A percentile compares a stretch with the other conserved stretches of the same genome.
Evolutionary conservation across 176 grass and related monocot genomes (phyloP).

Genomic region (Hordeum vulgare): DNA sequence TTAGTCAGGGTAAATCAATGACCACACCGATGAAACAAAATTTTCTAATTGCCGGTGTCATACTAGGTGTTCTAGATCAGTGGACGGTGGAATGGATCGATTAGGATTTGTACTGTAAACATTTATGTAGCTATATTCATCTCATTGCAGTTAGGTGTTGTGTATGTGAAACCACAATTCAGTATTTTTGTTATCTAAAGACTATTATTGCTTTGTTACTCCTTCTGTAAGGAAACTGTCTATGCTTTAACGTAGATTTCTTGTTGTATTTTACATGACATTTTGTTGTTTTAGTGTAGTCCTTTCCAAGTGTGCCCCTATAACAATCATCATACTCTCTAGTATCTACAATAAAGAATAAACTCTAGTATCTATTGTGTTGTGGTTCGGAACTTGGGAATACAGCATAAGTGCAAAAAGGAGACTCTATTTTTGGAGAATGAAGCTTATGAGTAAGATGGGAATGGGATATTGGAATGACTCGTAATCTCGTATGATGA

Average conservation of each 20-base stretch:
- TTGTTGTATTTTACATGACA: not conserved
- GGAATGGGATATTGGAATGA: not conserved
- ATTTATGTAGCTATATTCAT: conserved; percentile 1
- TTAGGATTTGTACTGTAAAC: not conserved
- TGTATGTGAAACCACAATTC: not conserved
- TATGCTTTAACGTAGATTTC: not conserved
- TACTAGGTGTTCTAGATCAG: not conserved
- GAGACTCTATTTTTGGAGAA: not conserved
- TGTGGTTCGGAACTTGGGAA: not conserved
- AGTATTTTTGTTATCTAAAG: not conserved
- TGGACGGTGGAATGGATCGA: not conserved
- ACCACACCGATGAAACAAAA: not conserved
- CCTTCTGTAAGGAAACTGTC: not conserved
- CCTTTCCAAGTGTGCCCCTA: not conserved
- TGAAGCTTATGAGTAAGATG: not conserved
- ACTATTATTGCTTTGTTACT: not conserved
- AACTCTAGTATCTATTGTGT: not conserved
- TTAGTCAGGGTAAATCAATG: not conserved
- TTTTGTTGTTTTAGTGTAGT: not conserved
- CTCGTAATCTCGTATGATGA: not conserved
- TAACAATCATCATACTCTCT: not conserved
- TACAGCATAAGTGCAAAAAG: not conserved
- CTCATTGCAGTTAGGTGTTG: not conserved
- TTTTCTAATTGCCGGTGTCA: not conserved
- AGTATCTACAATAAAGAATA: not conserved